A percentile compares a stretch with the other conserved stretches of the same genome.
Evolutionary conservation across 2,329 filamentous ascomycete genomes (phyloP).

Genomic region (Fusarium sp.): DNA sequence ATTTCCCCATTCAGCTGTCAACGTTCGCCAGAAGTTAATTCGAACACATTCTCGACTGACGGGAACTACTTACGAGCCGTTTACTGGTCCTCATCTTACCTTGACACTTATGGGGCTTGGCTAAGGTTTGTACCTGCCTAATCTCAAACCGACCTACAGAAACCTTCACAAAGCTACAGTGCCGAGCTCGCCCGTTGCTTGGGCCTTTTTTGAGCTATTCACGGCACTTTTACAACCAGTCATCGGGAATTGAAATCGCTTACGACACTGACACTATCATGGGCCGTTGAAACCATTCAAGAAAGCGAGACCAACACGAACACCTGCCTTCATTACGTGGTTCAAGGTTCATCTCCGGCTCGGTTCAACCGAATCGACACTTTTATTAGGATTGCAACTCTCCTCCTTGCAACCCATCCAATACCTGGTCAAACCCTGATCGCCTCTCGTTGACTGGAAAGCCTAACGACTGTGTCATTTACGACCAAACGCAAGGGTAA

Average conservation of each 20-base stretch:
- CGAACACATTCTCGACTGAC: constrained; percentile 2
- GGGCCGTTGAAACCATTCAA: constrained; percentile 3
- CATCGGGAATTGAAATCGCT: constrained; percentile 6
- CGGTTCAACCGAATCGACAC: constrained; percentile 2
- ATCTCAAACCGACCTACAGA: constrained; percentile 11
- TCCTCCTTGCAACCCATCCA: neutral
- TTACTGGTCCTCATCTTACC: neutral
- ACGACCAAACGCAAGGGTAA: constrained; percentile 26
- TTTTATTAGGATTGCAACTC: constrained; percentile 2
- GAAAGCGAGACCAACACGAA: constrained; percentile 10
- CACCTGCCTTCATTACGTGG: constrained; percentile 9
- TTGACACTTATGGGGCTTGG: constrained; percentile 25
- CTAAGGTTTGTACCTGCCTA: constrained; percentile 8
- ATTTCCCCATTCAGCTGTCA: neutral
- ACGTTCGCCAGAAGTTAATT: constrained; percentile 10
- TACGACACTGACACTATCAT: constrained; percentile 10
- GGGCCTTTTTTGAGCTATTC: constrained; percentile 8
- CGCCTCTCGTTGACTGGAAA: constrained; percentile 19
- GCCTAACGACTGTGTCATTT: constrained; percentile 23
- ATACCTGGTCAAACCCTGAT: constrained; percentile 11
- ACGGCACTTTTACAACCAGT: constrained; percentile 26
- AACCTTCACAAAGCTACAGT: neutral
- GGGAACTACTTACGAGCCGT: neutral
- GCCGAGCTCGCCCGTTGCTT: constrained; percentile 9
- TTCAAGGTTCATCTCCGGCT: neutral